Conservation (phyloP, 305 asterid species). For the Withania somnifera region DNA sequence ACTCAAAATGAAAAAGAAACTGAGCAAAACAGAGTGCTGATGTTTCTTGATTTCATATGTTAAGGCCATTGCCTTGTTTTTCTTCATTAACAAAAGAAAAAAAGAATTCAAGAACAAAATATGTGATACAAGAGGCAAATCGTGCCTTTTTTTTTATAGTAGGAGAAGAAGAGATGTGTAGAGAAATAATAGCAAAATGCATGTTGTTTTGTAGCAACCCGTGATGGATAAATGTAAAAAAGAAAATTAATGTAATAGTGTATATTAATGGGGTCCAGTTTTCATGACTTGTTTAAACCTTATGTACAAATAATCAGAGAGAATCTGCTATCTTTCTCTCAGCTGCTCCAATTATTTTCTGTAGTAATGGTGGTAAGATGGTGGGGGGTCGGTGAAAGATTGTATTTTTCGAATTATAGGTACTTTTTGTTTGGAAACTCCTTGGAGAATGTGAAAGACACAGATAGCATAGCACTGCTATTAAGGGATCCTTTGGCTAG, state of each 20-base stretch:
- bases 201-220: slow-evolving; percentile 43
- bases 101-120: background rate
- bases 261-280: slow-evolving; percentile 13
- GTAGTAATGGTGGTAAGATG: slow-evolving; percentile 7
- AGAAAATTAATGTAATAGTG: background rate
- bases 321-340: slow-evolving; percentile 12
- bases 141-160: background rate
- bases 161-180: background rate
- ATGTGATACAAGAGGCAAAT: background rate
- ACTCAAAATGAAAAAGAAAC: slow-evolving; percentile 5
- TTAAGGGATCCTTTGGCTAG: too few species aligned
- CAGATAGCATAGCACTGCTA: background rate
- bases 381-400: slow-evolving; percentile 28
- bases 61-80: background rate
- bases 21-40: slow-evolving; percentile 14
- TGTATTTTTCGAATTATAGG: background rate
- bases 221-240: slow-evolving; percentile 34
- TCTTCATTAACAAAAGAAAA: background rate
- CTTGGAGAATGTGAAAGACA: slow-evolving; percentile 16
- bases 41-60: background rate
- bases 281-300: background rate
- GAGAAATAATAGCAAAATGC: background rate
- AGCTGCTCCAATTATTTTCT: background rate
- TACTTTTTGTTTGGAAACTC: slow-evolving; percentile 11
- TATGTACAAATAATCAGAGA: background rate